Percentiles rank a stretch among this genome's conserved stretches.
These are phyloP conservation scores for Carpinus viminea DNA, from an alignment of 306 rosid genomes.

Conservation along the genomic window DNA sequence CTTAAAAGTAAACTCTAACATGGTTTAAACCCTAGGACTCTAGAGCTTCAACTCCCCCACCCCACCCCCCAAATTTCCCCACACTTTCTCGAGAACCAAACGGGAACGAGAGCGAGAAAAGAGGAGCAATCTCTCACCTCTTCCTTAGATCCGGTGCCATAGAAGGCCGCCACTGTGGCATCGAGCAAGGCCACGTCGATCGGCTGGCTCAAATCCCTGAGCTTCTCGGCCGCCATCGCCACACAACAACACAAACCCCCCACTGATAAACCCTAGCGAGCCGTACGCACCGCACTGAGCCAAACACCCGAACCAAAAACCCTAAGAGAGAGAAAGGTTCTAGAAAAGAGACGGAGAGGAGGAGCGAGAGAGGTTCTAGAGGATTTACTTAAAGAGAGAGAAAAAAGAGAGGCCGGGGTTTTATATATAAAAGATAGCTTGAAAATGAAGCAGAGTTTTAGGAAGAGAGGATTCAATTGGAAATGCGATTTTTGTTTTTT, in stretches of 20 bases:
- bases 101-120: neutral
- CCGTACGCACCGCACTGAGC: neutral
- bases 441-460: constrained; percentile 74
- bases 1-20: neutral
- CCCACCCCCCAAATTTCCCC: neutral
- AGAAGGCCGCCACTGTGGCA: constrained; percentile 97
- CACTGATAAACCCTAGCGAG: constrained; percentile 52
- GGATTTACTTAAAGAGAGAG: constrained; percentile 14
- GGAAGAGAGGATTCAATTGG: neutral
- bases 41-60: constrained; percentile 5
- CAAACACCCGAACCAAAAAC: constrained; percentile 17
- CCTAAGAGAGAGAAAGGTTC: constrained; percentile 35
- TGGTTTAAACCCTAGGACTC: constrained; percentile 9
- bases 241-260: constrained; percentile 7
- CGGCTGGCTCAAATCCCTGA: constrained; percentile 89
- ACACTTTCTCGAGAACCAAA: constrained; percentile 2
- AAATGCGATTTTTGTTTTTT: neutral
- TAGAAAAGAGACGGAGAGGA: constrained; percentile 3
- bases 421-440: constrained; percentile 65
- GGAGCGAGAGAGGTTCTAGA: constrained; percentile 5
- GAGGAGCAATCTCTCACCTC: constrained; percentile 52
- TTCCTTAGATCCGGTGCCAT: constrained; percentile 99
- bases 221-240: constrained; percentile 95
- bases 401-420: constrained; percentile 16
- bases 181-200: constrained; percentile 86